A percentile compares a stretch with the other conserved stretches of the same genome.
These are phyloP conservation scores for Jacaranda copaia DNA, from an alignment of 257 asterid genomes.

Conservation along the genomic window DNA sequence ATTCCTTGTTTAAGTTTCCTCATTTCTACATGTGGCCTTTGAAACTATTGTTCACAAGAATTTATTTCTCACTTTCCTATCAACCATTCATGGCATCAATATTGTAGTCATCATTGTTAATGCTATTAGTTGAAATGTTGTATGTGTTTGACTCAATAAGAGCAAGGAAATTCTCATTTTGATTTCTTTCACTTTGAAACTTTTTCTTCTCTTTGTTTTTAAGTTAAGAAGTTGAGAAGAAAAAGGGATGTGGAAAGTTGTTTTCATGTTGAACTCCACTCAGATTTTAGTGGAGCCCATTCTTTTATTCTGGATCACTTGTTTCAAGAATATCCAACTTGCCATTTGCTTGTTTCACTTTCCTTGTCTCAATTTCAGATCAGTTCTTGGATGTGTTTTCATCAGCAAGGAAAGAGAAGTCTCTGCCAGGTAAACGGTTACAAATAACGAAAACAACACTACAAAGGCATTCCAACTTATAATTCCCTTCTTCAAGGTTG, in stretches of 20 bases:
- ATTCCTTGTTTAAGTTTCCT: neutral
- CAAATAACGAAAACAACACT: conserved; percentile 32
- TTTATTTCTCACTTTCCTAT: neutral
- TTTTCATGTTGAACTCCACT: no score
- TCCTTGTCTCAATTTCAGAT: neutral
- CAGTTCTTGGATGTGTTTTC: no score
- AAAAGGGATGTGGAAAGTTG: neutral
- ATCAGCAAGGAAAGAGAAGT: neutral
- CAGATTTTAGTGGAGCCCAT: neutral
- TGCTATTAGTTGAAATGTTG: no score
- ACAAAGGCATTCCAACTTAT: conserved; percentile 36
- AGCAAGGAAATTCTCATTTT: no score
- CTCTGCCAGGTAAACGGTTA: conserved; percentile 2
- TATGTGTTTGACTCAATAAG: no score
- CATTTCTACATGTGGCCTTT: neutral
- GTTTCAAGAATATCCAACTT: neutral
- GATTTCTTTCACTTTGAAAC: no score
- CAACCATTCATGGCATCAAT: neutral
- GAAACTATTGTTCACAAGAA: neutral
- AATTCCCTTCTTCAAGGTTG: conserved; percentile 27
- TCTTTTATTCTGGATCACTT: neutral
- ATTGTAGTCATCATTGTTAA: no score
- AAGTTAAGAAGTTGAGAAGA: neutral
- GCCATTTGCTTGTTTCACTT: neutral
- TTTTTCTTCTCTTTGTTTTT: no score